Percentiles rank a stretch among this genome's conserved stretches.
phyloP scores from a whole-genome alignment of 2,329 filamentous ascomycete species.

The Neonectria magnoliae region DNA sequence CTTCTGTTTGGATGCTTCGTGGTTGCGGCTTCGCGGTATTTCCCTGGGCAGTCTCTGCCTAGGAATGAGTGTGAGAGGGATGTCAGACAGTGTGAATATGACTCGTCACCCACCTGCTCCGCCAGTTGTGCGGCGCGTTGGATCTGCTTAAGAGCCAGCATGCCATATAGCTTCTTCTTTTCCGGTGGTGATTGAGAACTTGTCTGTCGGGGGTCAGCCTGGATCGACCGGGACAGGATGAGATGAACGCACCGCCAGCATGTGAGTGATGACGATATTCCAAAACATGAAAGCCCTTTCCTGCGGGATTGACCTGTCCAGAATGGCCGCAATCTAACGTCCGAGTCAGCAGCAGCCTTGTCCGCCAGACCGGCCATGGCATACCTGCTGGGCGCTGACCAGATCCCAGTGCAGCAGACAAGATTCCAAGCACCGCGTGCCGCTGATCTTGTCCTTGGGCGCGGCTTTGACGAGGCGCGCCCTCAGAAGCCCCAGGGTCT shows the following conservation, averaged over 20 bases:
- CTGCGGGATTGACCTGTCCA: conserved; percentile 61
- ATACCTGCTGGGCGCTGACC: conserved; percentile 65
- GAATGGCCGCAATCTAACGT: conserved; percentile 62
- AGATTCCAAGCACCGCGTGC: conserved; percentile 59
- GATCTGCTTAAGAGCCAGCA: conserved; percentile 61
- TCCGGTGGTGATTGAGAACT: conserved; percentile 58
- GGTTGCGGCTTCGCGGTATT: conserved; percentile 37
- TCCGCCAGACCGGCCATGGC: background rate
- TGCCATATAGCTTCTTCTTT: conserved; percentile 63
- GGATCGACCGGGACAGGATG: background rate
- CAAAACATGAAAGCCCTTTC: conserved; percentile 63
- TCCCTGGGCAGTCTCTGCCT: conserved; percentile 36
- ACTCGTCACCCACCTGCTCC: conserved; percentile 50
- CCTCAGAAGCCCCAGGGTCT: conserved; percentile 61
- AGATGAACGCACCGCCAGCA: conserved; percentile 59
- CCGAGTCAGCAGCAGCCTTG: conserved; percentile 13
- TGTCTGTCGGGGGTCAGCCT: conserved; percentile 47
- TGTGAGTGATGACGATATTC: conserved; percentile 64
- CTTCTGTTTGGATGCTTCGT: conserved; percentile 55
- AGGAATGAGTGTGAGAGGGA: background rate
- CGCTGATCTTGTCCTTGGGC: conserved; percentile 56
- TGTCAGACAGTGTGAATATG: background rate
- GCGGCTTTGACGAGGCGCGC: conserved; percentile 62
- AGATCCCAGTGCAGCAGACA: conserved; percentile 67
- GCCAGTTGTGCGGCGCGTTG: conserved; percentile 59